Conservation (phyloP, 495 filamentous ascomycete species). For the Podospora anserina region DNA sequence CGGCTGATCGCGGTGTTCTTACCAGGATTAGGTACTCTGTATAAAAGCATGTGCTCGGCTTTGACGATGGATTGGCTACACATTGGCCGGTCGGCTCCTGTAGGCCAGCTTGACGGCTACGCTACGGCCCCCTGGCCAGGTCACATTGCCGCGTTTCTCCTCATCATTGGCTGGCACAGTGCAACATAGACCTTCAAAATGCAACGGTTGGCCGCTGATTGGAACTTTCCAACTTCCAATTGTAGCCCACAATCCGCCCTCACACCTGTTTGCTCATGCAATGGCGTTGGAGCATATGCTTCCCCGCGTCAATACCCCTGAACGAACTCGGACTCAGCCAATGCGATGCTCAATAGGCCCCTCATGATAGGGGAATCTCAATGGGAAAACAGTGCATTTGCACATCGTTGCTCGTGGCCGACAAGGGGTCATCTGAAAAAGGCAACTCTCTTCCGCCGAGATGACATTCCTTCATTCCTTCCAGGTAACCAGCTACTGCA, state of each 20-base stretch:
- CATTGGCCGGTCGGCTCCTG: not conserved
- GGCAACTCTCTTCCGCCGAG: not conserved
- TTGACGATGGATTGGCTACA: not conserved
- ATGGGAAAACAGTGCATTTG: not conserved
- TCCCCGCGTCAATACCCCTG: slow-evolving; percentile 3
- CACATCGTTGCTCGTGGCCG: not conserved
- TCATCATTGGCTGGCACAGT: slow-evolving; percentile 10
- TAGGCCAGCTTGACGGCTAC: not conserved
- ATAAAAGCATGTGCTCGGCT: not conserved
- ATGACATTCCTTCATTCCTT: not conserved
- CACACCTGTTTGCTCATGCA: not conserved
- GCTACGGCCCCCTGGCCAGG: not conserved
- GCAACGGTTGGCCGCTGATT: not conserved
- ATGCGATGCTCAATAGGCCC: not conserved
- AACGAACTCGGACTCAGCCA: not conserved
- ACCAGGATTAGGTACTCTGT: no score
- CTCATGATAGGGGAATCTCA: slow-evolving; percentile 1
- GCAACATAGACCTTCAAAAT: not conserved
- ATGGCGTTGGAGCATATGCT: slow-evolving; percentile 10
- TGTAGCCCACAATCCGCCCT: not conserved
- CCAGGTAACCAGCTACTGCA: not conserved
- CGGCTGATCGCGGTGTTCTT: no score
- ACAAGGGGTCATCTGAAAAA: not conserved
- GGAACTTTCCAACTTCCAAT: slow-evolving; percentile 9
- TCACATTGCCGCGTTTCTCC: slow-evolving; percentile 7